Base-by-base conservation (phyloP, 495 filamentous ascomycete genomes). In the Aspergillus baeticus region DNA sequence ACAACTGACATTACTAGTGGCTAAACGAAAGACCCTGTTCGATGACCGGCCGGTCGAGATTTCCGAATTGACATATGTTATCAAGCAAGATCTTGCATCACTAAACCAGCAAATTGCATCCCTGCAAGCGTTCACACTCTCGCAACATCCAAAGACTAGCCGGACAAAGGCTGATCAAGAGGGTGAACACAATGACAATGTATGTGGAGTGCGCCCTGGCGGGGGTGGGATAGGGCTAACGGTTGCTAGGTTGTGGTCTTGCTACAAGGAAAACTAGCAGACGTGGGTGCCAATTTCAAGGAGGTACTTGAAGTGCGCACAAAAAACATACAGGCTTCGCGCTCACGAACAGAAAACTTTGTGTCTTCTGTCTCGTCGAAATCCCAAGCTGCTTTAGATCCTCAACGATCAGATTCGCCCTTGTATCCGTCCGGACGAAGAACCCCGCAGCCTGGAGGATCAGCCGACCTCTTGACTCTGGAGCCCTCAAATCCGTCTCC, bases 41-140 rank as follows among this genome's bases (percentile, higher is more conserved):
- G 94, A 98, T 69, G 94, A 98, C 75, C 83, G 89, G 69, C 92
- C 94, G 2, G 88, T 96, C 35, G 94, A 98, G 71, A 97, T 98
- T 73, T 91, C 92, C 68, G 91, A 98, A 64, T 84, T 98, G 70
- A 94, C 92, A 10, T 96, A 89, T 63, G 85, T 96, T 68, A 97
- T 98, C 75, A 98, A 98, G 72, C 94, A 98, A 80, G 95, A 98
- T 65, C 83, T 98, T 22, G 89, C 92, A 0, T 85, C 88, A 10
- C 73, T 98, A 54, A 97, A 96, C 70, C 81, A 87, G 55, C 86
- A 93, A 67, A 98, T 98, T 65, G 85, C 87, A 42, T 79, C 76
- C 17, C 74, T 98, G 36, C 90, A 96, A 67, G 73, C 83, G 3
- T 81, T 97, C 17, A 85, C 83, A 0, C 76, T 81, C 31, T 74